A percentile compares a stretch with the other conserved stretches of the same genome.
Evolutionary conservation across 768 basidiomycete species (phyloP).

Genomic region (Phallus indusiatus): DNA sequence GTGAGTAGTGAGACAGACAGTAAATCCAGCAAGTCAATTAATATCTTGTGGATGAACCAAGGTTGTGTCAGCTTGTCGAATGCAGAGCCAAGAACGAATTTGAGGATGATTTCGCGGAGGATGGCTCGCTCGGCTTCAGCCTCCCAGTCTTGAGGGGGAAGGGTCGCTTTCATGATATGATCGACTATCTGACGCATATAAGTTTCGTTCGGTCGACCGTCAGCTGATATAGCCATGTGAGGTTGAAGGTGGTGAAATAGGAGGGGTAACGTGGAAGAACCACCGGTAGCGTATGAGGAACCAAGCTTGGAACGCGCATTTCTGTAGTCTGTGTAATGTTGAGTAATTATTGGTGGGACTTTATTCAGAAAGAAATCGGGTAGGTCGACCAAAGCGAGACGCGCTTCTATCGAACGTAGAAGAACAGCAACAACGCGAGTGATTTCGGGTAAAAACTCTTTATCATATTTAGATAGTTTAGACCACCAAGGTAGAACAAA

Average conservation of each 20-base stretch:
- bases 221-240: conserved; percentile 66
- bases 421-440: conserved; percentile 48
- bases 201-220: conserved; percentile 59
- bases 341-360: conserved; percentile 54
- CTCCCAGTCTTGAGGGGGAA: conserved; percentile 71
- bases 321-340: conserved; percentile 75
- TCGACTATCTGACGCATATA: conserved; percentile 79
- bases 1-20: conserved; percentile 14
- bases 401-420: conserved; percentile 50
- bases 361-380: conserved; percentile 51
- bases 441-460: conserved; percentile 68
- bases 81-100: conserved; percentile 50
- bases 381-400: conserved; percentile 46
- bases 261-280: conserved; percentile 48
- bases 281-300: conserved; percentile 64
- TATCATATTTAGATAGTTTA: conserved; percentile 75
- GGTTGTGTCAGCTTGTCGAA: conserved; percentile 66
- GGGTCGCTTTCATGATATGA: conserved; percentile 57
- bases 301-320: conserved; percentile 50
- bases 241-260: conserved; percentile 79
- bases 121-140: conserved; percentile 76
- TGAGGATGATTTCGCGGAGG: conserved; percentile 74
- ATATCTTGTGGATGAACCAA: conserved; percentile 77
- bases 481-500: conserved; percentile 83
- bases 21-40: conserved; percentile 58